phyloP scores from a whole-genome alignment of 345 rosid genomes.

The Clausena lansium region DNA sequence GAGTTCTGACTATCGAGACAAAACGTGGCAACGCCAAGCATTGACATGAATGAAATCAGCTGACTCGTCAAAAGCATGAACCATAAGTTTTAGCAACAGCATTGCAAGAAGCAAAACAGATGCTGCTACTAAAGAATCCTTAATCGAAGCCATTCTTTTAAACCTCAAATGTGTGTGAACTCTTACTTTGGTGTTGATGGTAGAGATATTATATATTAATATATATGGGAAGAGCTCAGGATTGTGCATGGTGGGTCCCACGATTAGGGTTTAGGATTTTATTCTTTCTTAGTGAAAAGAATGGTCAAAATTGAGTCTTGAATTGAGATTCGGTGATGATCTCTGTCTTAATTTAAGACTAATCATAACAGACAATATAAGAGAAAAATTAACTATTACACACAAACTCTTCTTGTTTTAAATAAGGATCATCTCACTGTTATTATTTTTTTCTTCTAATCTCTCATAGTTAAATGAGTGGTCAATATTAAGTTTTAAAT shows the following conservation, averaged over 20 bases:
- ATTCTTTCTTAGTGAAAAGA: too few species aligned
- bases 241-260: slow-evolving; percentile 32
- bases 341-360: too few species aligned
- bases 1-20: not conserved
- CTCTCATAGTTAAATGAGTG: too few species aligned
- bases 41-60: not conserved
- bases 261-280: too few species aligned
- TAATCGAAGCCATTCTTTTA: not conserved
- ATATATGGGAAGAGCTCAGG: not conserved
- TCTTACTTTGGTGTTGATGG: not conserved
- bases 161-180: not conserved
- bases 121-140: not conserved
- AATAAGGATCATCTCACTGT: too few species aligned
- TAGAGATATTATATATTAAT: not conserved
- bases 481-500: too few species aligned
- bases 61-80: not conserved
- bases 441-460: too few species aligned
- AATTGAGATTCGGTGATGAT: too few species aligned
- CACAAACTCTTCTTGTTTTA: too few species aligned
- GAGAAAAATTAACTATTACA: too few species aligned
- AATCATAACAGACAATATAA: too few species aligned
- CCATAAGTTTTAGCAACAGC: not conserved
- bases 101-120: not conserved
- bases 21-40: not conserved
- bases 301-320: too few species aligned